Evolutionary conservation across 75 land plant genomes (phyloP).

Genomic region (Selaginella tamariscina): DNA sequence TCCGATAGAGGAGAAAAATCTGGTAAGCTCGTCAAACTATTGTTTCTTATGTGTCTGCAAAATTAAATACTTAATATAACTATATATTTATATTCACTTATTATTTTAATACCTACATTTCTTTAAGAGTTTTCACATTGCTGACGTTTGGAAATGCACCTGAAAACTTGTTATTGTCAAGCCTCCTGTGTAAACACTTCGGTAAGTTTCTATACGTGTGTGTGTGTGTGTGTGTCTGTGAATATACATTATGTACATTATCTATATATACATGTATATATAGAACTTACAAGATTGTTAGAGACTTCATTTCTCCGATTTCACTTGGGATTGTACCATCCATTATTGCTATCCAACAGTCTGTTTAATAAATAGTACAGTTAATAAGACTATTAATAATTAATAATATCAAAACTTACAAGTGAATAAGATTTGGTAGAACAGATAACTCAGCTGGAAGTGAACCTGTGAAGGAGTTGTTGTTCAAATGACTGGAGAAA

Average conservation of each 20-base stretch:
- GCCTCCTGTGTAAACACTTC: neutral
- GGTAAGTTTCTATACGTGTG: neutral
- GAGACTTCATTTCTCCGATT: slow-evolving; percentile 19
- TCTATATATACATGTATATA: too few relatives aligned
- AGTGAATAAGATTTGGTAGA: slow-evolving; percentile 25
- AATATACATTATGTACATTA: slow-evolving; percentile 27
- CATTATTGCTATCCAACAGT: slow-evolving; percentile 33
- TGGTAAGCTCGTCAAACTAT: neutral
- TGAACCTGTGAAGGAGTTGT: slow-evolving; percentile 40
- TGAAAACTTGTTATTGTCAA: slow-evolving; percentile 3
- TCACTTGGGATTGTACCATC: slow-evolving; percentile 32
- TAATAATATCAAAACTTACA: slow-evolving; percentile 15
- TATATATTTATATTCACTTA: too few relatives aligned
- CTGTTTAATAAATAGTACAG: slow-evolving; percentile 17
- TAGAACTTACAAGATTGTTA: slow-evolving; percentile 31
- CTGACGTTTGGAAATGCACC: neutral
- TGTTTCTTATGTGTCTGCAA: neutral
- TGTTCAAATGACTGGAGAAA: slow-evolving; percentile 42
- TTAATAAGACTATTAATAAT: neutral
- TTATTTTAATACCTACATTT: slow-evolving; percentile 1
- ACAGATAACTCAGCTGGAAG: slow-evolving; percentile 36
- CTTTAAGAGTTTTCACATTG: neutral
- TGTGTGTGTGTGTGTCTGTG: neutral
- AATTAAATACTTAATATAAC: too few relatives aligned
- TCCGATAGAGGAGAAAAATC: neutral